Conservation (phyloP, 1,284 basidiomycete genomes). For the Pseudozyma hubeiensis region DNA sequence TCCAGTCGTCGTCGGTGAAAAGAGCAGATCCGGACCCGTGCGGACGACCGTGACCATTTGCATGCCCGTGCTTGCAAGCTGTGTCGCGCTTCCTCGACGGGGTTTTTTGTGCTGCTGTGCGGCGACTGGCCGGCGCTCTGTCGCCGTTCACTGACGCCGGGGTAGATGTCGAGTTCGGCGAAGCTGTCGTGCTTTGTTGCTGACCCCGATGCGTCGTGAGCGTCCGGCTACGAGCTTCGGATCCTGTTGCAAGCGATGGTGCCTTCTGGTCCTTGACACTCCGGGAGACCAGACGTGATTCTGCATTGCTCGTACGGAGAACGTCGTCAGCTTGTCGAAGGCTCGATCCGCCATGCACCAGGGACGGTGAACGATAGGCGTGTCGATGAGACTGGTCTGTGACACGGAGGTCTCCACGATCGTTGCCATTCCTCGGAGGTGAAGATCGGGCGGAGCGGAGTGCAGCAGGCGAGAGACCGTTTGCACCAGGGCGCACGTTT, state of each 20-base stretch:
- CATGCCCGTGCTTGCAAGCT: constrained; percentile 22
- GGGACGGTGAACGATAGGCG: constrained; percentile 8
- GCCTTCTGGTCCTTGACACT: neutral
- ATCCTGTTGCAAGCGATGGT: neutral
- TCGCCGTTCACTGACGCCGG: constrained; percentile 2
- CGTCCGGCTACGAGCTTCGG: constrained; percentile 6
- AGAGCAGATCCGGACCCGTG: constrained; percentile 31
- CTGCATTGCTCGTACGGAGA: neutral
- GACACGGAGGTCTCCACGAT: neutral
- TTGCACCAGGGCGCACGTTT: constrained; percentile 3
- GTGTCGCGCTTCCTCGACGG: constrained; percentile 47
- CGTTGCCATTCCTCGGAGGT: no score
- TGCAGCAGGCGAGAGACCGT: constrained; percentile 4
- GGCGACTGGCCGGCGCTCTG: constrained; percentile 13
- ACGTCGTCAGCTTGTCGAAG: constrained; percentile 6
- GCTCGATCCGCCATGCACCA: constrained; percentile 11
- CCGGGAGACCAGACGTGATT: neutral
- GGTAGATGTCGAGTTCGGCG: neutral
- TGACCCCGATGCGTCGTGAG: neutral
- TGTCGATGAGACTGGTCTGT: neutral
- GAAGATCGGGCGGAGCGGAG: neutral
- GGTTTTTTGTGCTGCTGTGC: constrained; percentile 49
- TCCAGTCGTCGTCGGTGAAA: constrained; percentile 59
- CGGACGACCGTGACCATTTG: constrained; percentile 6
- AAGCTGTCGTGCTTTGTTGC: neutral